These are phyloP conservation scores for Saitozyma podzolica DNA, from an alignment of 768 basidiomycete species.

Conservation along the genomic window DNA sequence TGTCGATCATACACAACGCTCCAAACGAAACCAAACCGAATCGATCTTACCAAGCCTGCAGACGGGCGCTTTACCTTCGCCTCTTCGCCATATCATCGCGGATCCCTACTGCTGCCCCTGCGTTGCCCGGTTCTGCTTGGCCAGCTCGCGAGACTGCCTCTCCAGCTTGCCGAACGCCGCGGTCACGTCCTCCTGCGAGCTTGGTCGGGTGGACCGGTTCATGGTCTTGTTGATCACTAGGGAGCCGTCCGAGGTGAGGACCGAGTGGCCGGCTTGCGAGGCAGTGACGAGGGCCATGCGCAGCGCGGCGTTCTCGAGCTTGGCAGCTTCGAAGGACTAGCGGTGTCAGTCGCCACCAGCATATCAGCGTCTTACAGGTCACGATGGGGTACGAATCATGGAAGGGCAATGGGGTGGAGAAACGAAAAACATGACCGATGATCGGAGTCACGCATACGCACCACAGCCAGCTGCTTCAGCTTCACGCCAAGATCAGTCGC, in stretches of 20 bases:
- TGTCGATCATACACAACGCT: too few relatives aligned
- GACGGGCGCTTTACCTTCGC: too few relatives aligned
- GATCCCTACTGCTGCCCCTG: too few relatives aligned
- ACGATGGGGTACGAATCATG: background rate
- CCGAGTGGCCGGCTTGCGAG: slow-evolving; percentile 8
- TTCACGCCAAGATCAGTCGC: slow-evolving; percentile 16
- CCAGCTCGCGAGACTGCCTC: slow-evolving; percentile 23
- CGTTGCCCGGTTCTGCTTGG: background rate
- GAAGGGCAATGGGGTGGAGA: background rate
- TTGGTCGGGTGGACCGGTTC: background rate
- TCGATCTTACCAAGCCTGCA: too few relatives aligned
- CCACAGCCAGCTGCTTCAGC: slow-evolving; percentile 29
- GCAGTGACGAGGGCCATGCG: slow-evolving; percentile 16
- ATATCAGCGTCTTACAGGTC: background rate
- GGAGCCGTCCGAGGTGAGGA: slow-evolving; percentile 17
- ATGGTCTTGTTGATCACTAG: slow-evolving; percentile 10
- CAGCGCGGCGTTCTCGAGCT: slow-evolving; percentile 24
- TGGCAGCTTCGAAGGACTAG: slow-evolving; percentile 18
- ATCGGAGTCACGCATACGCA: slow-evolving; percentile 1
- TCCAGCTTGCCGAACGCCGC: slow-evolving; percentile 20
- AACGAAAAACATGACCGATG: too few relatives aligned
- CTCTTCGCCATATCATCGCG: too few relatives aligned
- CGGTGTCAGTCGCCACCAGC: background rate
- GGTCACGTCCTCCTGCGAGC: slow-evolving; percentile 11
- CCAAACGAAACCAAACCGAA: too few relatives aligned